Conservation (phyloP, 148 eudicot genomes). For the Salicornia ramosissima region DNA sequence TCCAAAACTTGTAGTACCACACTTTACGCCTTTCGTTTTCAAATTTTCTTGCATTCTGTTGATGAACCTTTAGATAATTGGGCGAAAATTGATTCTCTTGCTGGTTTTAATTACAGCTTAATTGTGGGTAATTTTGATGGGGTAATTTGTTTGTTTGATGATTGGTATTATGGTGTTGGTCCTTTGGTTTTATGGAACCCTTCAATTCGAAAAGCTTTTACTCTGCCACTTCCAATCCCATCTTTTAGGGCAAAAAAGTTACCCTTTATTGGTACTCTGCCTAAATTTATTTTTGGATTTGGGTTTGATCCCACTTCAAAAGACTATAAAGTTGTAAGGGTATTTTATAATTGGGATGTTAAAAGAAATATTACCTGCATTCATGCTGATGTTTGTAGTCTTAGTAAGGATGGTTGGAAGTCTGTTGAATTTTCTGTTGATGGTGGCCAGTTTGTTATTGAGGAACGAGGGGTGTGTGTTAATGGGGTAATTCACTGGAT, state of each 20-base stretch:
- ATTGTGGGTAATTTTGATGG: constrained; percentile 22
- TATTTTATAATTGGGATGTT: constrained; percentile 9
- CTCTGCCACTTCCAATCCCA: constrained; percentile 3
- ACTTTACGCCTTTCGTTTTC: constrained; percentile 2
- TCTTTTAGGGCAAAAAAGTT: background rate
- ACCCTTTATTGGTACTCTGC: background rate
- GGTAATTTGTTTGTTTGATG: constrained; percentile 11
- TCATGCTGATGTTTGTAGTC: constrained; percentile 15
- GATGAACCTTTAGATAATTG: constrained; percentile 15
- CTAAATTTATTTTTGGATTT: constrained; percentile 8
- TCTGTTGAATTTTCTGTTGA: background rate
- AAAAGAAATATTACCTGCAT: background rate
- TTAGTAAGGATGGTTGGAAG: constrained; percentile 16
- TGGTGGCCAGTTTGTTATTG: constrained; percentile 1
- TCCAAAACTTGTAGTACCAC: constrained; percentile 3
- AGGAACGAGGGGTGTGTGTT: constrained; percentile 11
- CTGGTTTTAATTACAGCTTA: background rate
- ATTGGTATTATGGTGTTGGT: background rate
- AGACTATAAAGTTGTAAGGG: constrained; percentile 24
- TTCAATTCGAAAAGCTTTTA: constrained; percentile 18
- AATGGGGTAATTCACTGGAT: constrained; percentile 24
- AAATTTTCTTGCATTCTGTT: constrained; percentile 13
- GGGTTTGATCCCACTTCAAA: constrained; percentile 21
- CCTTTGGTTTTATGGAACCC: constrained; percentile 28
- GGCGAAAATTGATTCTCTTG: constrained; percentile 13